Evolutionary conservation across 2,329 filamentous ascomycete genomes (phyloP).

Genomic region (Dactylellina haptotyla): DNA sequence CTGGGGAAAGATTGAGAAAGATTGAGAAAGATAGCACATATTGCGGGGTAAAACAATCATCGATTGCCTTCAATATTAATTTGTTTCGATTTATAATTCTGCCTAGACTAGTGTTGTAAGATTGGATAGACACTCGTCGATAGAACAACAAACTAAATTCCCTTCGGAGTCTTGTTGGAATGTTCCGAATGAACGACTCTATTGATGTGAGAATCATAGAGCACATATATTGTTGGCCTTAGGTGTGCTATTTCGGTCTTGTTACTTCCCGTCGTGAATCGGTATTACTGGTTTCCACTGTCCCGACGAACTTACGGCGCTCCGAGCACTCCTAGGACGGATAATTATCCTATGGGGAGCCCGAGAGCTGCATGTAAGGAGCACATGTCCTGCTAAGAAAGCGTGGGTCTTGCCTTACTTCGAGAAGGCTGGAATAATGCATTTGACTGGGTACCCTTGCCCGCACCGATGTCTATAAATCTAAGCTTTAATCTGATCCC

Average conservation of each 20-base stretch:
- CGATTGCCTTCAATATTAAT: background rate
- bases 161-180: background rate
- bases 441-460: constrained; percentile 29
- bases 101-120: background rate
- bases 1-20: background rate
- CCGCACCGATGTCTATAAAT: constrained; percentile 20
- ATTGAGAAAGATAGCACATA: too few species aligned
- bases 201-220: too few species aligned
- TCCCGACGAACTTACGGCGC: background rate
- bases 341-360: constrained; percentile 4
- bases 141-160: too few species aligned
- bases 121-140: too few species aligned
- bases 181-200: background rate
- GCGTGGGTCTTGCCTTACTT: constrained; percentile 22
- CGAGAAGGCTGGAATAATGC: constrained; percentile 43
- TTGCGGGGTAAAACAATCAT: background rate
- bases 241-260: too few species aligned
- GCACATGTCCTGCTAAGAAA: background rate
- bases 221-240: too few species aligned
- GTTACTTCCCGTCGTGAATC: background rate
- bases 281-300: background rate
- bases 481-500: constrained; percentile 49
- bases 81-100: too few species aligned
- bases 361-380: background rate
- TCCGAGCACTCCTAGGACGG: background rate